Percentiles rank a stretch among this genome's conserved stretches.
Evolutionary conservation across 1,284 basidiomycete genomes (phyloP).

Genomic region (Mycena citricolor): DNA sequence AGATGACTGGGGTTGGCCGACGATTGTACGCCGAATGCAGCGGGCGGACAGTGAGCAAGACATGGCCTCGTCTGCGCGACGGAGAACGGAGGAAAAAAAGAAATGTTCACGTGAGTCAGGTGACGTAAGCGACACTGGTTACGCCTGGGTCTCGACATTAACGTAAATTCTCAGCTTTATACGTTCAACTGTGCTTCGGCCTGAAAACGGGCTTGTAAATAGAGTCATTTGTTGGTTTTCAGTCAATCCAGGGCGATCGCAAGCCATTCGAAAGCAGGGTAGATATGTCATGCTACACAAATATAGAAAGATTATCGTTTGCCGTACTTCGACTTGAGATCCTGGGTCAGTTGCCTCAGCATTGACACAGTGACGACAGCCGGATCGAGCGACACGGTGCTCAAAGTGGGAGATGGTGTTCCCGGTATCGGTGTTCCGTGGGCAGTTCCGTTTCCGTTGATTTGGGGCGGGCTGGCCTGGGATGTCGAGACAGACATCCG

Average conservation of each 20-base stretch:
- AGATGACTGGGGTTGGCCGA: slow-evolving; percentile 8
- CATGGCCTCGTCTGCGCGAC: slow-evolving; percentile 16
- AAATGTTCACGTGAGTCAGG: slow-evolving; percentile 3
- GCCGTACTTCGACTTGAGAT: slow-evolving; percentile 56
- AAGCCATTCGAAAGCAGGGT: too few species aligned
- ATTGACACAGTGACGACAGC: slow-evolving; percentile 62
- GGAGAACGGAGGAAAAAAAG: slow-evolving; percentile 7
- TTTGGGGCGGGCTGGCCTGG: slow-evolving; percentile 29
- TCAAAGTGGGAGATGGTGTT: slow-evolving; percentile 39
- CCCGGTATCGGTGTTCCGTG: too few species aligned
- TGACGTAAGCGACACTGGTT: neutral
- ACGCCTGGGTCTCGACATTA: neutral
- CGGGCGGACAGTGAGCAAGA: slow-evolving; percentile 23
- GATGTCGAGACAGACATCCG: slow-evolving; percentile 39
- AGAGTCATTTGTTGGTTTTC: too few species aligned
- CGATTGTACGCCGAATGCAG: slow-evolving; percentile 20
- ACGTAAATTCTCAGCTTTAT: slow-evolving; percentile 4
- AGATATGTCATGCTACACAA: too few species aligned
- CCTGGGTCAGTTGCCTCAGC: slow-evolving; percentile 63
- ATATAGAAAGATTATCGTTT: slow-evolving; percentile 9
- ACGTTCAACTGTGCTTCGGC: neutral
- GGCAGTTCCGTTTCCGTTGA: too few species aligned
- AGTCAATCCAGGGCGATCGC: too few species aligned
- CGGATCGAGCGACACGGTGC: slow-evolving; percentile 33
- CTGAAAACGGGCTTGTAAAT: too few species aligned